Evolutionary conservation across 2,329 filamentous ascomycete genomes (phyloP).

Genomic region (Aspergillus japonicus): DNA sequence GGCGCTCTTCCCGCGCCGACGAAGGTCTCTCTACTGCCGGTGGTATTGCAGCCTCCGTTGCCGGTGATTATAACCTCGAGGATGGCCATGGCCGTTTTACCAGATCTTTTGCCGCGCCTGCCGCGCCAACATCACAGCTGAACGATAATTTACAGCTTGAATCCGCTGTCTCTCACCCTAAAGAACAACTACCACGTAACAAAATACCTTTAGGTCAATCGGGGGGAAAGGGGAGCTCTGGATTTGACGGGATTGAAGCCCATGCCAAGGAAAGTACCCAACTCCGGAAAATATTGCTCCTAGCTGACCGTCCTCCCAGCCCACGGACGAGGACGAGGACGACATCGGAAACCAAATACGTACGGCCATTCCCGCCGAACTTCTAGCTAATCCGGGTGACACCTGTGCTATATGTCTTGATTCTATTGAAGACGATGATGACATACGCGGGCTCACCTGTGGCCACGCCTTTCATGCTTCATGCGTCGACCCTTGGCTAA

Average conservation of each 20-base stretch:
- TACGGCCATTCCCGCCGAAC: slow-evolving; percentile 75
- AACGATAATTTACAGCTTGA: slow-evolving; percentile 20
- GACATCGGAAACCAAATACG: slow-evolving; percentile 78
- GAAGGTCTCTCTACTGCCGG: slow-evolving; percentile 81
- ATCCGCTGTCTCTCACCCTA: slow-evolving; percentile 16
- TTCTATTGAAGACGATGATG: slow-evolving; percentile 88
- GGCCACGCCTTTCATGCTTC: slow-evolving; percentile 98
- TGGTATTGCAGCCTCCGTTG: slow-evolving; percentile 72
- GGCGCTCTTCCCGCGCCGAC: slow-evolving; percentile 79
- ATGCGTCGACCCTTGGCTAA: slow-evolving; percentile 95
- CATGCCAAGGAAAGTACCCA: slow-evolving; percentile 20
- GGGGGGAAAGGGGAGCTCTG: slow-evolving; percentile 19
- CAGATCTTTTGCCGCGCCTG: slow-evolving; percentile 23
- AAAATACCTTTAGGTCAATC: slow-evolving; percentile 9
- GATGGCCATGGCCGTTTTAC: slow-evolving; percentile 54
- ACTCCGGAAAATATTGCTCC: slow-evolving; percentile 41
- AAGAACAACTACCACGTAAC: slow-evolving; percentile 16
- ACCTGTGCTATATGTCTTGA: slow-evolving; percentile 97
- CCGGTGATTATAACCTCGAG: slow-evolving; percentile 70
- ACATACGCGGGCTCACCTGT: slow-evolving; percentile 88
- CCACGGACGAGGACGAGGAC: slow-evolving; percentile 64
- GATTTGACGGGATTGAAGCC: slow-evolving; percentile 2
- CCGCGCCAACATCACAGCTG: slow-evolving; percentile 22
- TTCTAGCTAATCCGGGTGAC: slow-evolving; percentile 79
- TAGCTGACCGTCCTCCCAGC: slow-evolving; percentile 22